These are phyloP conservation scores for Rhizophagus sp. DNA, from an alignment of 192 early-diverging fungal genomes.

Conservation along the genomic window DNA sequence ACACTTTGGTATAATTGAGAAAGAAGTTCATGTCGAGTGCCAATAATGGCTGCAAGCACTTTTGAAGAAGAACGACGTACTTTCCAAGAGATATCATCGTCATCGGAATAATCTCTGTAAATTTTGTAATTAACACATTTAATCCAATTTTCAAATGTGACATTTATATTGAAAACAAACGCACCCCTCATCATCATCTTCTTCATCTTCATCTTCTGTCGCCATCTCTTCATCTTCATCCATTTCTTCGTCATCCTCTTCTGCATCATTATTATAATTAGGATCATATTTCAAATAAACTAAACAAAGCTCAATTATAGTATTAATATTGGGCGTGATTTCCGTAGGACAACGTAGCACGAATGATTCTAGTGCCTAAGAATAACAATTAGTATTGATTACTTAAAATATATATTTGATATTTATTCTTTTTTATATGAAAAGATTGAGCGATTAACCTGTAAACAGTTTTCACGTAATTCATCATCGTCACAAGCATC, in stretches of 20 bases:
- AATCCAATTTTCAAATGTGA: neutral
- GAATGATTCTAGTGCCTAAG: slow-evolving; percentile 69
- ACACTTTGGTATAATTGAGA: slow-evolving; percentile 64
- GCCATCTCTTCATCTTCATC: slow-evolving; percentile 62
- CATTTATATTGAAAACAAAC: slow-evolving; percentile 27
- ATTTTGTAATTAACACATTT: neutral
- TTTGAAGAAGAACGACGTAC: slow-evolving; percentile 81
- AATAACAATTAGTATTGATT: neutral
- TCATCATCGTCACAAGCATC: slow-evolving; percentile 69
- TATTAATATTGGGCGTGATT: slow-evolving; percentile 61
- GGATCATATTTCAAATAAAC: slow-evolving; percentile 81
- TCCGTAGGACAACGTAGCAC: slow-evolving; percentile 76
- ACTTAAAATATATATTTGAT: neutral
- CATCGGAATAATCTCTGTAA: slow-evolving; percentile 76
- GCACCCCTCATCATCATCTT: slow-evolving; percentile 67
- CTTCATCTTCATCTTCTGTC: slow-evolving; percentile 65
- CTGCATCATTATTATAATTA: slow-evolving; percentile 78
- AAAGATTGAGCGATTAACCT: slow-evolving; percentile 33
- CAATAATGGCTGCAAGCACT: slow-evolving; percentile 66
- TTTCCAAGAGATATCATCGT: slow-evolving; percentile 93
- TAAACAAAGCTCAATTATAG: slow-evolving; percentile 61
- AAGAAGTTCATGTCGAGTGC: slow-evolving; percentile 70
- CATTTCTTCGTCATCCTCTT: slow-evolving; percentile 66
- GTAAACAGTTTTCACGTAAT: slow-evolving; percentile 78
- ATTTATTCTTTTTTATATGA: neutral